Evolutionary conservation across 768 basidiomycete species (phyloP).

Genomic region (Tephrocybe sp.): DNA sequence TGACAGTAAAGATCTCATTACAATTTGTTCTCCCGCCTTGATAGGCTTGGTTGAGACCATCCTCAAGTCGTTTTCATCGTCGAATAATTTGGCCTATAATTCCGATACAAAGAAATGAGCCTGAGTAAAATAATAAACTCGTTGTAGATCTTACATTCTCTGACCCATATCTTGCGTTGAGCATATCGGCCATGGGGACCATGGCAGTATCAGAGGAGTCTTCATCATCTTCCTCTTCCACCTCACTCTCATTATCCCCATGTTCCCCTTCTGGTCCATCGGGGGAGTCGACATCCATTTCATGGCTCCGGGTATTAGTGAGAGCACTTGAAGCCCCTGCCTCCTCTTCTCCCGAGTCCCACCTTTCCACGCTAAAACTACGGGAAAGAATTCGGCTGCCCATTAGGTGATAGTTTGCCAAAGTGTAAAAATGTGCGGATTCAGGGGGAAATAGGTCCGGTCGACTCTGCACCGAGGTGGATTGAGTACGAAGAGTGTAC

Average conservation of each 20-base stretch:
- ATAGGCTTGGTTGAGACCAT: constrained; percentile 85
- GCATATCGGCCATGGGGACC: constrained; percentile 95
- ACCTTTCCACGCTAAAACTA: constrained; percentile 81
- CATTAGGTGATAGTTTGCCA: constrained; percentile 81
- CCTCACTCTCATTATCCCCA: constrained; percentile 32
- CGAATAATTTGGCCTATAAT: constrained; percentile 80
- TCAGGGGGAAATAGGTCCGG: constrained; percentile 68
- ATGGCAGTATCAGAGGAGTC: constrained; percentile 74
- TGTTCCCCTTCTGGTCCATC: constrained; percentile 17
- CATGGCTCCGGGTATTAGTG: constrained; percentile 34
- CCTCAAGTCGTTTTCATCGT: constrained; percentile 66
- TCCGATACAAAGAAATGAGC: constrained; percentile 6
- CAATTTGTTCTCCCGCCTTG: constrained; percentile 82
- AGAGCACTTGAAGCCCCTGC: constrained; percentile 21
- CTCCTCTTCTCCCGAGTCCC: constrained; percentile 40
- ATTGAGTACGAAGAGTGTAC: neutral
- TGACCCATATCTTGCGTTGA: constrained; percentile 84
- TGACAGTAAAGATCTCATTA: constrained; percentile 35
- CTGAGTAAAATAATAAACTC: constrained; percentile 1
- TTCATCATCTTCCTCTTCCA: constrained; percentile 37
- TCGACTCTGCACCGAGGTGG: constrained; percentile 46
- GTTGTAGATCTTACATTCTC: constrained; percentile 71
- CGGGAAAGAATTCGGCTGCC: constrained; percentile 92
- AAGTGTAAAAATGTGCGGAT: constrained; percentile 53
- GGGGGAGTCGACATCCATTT: constrained; percentile 42